Evolutionary conservation across 805 yeast species (phyloP), one percentile per base, ranked within the genome.

Genomic region (Candida ficus): DNA sequence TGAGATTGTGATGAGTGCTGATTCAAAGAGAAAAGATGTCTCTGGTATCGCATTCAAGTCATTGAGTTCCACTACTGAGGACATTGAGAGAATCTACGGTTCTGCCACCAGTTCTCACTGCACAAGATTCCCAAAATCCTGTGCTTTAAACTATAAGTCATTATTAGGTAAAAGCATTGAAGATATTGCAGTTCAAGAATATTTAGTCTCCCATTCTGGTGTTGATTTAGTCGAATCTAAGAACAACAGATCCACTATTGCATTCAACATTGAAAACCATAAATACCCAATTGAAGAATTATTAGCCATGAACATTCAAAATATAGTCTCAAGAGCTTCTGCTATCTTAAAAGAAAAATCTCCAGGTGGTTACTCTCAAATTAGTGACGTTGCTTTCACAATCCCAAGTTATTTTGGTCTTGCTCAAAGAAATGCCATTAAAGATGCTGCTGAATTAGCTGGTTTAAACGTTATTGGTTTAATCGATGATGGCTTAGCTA

Each of bases 401-500:
- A 80, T 88, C 14, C 95, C 98, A 9, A 80, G 85, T 6, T 81
- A 64, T 50, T 85, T 80, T 47, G 62, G 69, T 28, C 76, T 75
- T 44, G 66, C 74, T 7, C 83, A 87, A 57, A 76, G 96, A 54
- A 65, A 65, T 30, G 86, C 96, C 0, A 61, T 88, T 32, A 63
- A 71, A 26, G 95, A 89, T 49, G 78, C 90, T 4, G 84, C 82
- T 27, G 75, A 71, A 36, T 69, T 84, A 38, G 85, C 95, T 3
- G 85, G 82, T 18, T 63, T 80, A 44, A 67, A 74, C 33, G 75
- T 80, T 12, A 72, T 80, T 43, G 78, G 81, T 2, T 67, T 91
- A 40, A 84, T 90, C 3, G 90, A 85, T 55, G 97, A 91, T 59
- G 97, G 96, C 13, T 64, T 87, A n/a, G 93, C 98, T 3, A 88